phyloP scores from a whole-genome alignment of 164 flowering plant species.

The Saururus chinensis region DNA sequence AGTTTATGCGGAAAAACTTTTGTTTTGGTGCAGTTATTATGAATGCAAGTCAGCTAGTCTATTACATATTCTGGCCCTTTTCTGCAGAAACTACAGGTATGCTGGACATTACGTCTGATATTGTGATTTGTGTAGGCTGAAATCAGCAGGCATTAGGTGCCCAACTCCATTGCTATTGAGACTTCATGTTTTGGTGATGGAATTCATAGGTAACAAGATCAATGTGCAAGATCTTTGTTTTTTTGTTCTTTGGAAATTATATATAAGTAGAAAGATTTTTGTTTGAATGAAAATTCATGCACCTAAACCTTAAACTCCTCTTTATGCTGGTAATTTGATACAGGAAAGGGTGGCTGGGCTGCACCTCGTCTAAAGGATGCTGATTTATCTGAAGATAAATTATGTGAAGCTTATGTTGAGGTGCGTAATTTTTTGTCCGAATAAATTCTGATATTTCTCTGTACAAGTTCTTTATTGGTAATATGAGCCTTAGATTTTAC shows the following conservation, averaged over 20 bases:
- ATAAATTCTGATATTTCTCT: background rate
- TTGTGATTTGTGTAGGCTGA: conserved; percentile 39
- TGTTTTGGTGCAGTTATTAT: too few species aligned
- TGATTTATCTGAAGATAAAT: conserved; percentile 65
- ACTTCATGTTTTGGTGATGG: conserved; percentile 97
- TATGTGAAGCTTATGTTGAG: conserved; percentile 93
- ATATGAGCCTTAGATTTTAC: too few species aligned
- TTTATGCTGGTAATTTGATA: conserved; percentile 1
- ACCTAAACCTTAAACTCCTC: background rate
- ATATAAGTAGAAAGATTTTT: too few species aligned
- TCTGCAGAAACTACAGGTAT: background rate
- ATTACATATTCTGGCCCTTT: background rate
- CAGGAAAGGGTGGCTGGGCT: conserved; percentile 93
- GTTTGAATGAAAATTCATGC: background rate
- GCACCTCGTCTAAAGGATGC: conserved; percentile 99
- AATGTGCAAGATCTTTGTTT: too few species aligned
- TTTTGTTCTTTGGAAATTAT: too few species aligned
- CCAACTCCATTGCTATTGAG: conserved; percentile 67
- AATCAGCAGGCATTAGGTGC: conserved; percentile 89
- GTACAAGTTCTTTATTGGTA: too few species aligned
- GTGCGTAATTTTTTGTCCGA: conserved; percentile 24
- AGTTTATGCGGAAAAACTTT: background rate
- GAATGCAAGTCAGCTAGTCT: background rate
- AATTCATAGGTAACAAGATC: conserved; percentile 66
- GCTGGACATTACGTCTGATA: background rate